phyloP scores from a whole-genome alignment of 768 basidiomycete genomes.

The Naganishia kalamii region DNA sequence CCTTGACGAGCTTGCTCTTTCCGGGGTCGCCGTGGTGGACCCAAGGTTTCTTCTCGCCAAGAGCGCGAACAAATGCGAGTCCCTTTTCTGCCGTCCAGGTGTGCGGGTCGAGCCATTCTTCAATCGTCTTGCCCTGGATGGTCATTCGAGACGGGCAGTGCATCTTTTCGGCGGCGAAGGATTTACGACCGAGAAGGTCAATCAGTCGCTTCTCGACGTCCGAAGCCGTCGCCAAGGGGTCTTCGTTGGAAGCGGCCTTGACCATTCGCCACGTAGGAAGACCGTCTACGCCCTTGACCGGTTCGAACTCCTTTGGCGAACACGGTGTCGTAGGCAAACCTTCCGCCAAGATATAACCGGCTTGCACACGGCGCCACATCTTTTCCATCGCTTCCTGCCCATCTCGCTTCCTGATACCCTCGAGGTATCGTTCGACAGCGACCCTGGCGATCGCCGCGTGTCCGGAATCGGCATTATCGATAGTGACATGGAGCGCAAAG shows the following conservation, averaged over 20 bases:
- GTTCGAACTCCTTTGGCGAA: conserved; percentile 28
- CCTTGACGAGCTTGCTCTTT: conserved; percentile 30
- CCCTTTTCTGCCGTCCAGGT: conserved; percentile 22
- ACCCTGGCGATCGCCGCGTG: conserved; percentile 36
- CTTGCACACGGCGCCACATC: conserved; percentile 33
- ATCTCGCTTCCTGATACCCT: conserved; percentile 28
- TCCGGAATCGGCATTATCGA: conserved; percentile 40
- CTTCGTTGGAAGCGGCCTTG: background rate
- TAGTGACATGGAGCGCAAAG: conserved; percentile 40
- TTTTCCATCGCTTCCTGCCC: conserved; percentile 26
- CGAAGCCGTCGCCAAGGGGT: background rate
- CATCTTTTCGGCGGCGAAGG: conserved; percentile 33
- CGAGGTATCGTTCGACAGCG: conserved; percentile 36
- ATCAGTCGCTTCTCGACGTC: conserved; percentile 24
- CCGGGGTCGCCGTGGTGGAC: conserved; percentile 29
- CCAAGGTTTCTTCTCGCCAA: conserved; percentile 32
- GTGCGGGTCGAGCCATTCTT: conserved; percentile 32
- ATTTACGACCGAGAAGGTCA: conserved; percentile 27
- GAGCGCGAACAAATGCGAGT: conserved; percentile 30
- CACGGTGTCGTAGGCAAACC: conserved; percentile 36
- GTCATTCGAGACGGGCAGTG: conserved; percentile 34
- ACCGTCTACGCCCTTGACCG: conserved; percentile 6
- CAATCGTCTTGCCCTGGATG: conserved; percentile 27
- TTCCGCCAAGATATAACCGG: conserved; percentile 35
- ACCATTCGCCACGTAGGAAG: background rate